Base-by-base conservation (phyloP, 768 basidiomycete genomes). In the Mrakia blollopis region DNA sequence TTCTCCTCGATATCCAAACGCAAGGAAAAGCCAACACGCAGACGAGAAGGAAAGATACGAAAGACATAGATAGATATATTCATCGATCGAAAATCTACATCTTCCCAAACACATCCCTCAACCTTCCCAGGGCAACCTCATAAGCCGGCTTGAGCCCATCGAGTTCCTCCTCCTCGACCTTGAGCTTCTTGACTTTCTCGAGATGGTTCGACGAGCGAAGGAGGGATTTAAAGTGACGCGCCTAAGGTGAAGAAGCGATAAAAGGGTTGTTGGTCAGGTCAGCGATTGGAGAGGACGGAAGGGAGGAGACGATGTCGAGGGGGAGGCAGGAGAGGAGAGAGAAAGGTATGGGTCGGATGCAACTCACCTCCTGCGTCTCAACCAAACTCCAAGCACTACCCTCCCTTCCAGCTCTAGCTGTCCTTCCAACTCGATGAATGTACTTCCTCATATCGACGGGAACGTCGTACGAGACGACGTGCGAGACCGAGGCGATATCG, bases 401-500 rank as follows among this genome's bases (percentile, higher is more conserved):
- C 30, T 85, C 84, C 65, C 91, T 87, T 11, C 97, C 97, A 4
- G 97, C 97, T 71, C 97, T 88, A 3, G 97, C 97, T 8, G 97
- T 98, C 62, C 97, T 88, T 30, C 97, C 97, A 13, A 95, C 96
- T 73, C 97, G 91, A 83, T 99, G 97, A 16, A 99, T 92, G 81
- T 99, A 99, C 83, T 98, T 98, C 71, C 93, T 88, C 89, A 98
- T 94, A 83, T 98, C 97, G n/a, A 97, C 88, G 13, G 97, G 95
- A 2, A 89, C 90, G 82, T 99, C 97, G 83, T 99, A 98, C 81
- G 91, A 94, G 67, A 99, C 88, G 41, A 99, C 96, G 83, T 97
- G 92, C 3, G 90, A 88, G 47, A 98, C 93, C 79, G 93, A 89
- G 76, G 90, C 91, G 76, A 99, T 92, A 81, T 98, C 96, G 78